Base-by-base conservation (phyloP, 1,284 basidiomycete genomes). In the Bjerkandera adusta region DNA sequence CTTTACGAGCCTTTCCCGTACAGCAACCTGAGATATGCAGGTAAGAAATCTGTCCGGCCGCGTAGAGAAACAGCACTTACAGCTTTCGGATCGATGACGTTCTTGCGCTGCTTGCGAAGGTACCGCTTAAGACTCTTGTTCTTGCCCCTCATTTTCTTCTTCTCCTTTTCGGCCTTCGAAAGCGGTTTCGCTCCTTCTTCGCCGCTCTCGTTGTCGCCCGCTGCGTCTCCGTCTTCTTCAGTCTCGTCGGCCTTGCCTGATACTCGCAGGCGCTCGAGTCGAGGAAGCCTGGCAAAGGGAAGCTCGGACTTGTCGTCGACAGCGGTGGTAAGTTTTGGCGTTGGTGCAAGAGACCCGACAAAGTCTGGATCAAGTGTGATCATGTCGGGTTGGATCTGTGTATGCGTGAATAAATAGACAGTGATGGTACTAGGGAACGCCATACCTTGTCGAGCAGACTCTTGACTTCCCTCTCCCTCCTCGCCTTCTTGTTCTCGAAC, bases 381-480 rank as follows among this genome's bases (percentile, higher is more conserved):
- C 71, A 97, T 83, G 54, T 97, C 94, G 3, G 93, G 88, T 69
- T 89, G 89, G 52, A 98, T 87, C 89, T 89, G 53, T n/a, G 47
- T 22, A 15, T 29, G 36, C 32, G 26, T 21, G 12, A 10, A 27
- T 34, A 3, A 4, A 29, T 15, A 22, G 15, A 35, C 2, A 30
- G 20, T 21, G 13, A 29, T 16, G n/a, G 30, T 20, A 41, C 5
- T 12, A 47, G 36, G 13, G 5, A 47, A 25, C 30, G 44, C 55
- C 66, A 11, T 33, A 85, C 85, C 77, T 98, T 99, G 68, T 99
- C 96, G 55, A 99, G 69, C 26, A 99, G 76, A 33, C 75, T 77
- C 62, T 89, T 86, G 54, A 99, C 93, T 67, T 99, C 97, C 52
- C 92, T 77, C 72, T 99, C 97, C 41, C 91, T 75, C 47, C 93